phyloP scores from a whole-genome alignment of 257 asterid genomes.

The Verbascum thapsus region DNA sequence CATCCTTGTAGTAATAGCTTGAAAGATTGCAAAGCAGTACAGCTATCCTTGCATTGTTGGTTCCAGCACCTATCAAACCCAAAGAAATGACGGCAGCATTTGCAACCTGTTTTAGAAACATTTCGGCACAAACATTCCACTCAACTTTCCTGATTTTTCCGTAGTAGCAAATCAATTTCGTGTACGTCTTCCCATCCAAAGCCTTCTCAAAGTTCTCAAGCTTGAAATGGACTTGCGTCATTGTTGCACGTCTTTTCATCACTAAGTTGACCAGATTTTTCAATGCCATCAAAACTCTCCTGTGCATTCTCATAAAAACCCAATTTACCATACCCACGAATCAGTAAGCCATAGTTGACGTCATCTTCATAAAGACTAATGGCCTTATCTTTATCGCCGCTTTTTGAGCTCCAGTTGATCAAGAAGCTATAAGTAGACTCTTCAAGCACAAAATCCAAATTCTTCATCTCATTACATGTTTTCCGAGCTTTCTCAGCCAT shows the following conservation, averaged over 20 bases:
- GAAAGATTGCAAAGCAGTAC: too few relatives aligned
- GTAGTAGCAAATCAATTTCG: slow-evolving; percentile 76
- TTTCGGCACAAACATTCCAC: too few relatives aligned
- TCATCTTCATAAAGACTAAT: slow-evolving; percentile 80
- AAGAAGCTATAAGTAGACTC: slow-evolving; percentile 93
- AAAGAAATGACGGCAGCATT: too few relatives aligned
- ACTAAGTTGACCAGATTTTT: slow-evolving; percentile 60
- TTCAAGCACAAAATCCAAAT: slow-evolving; percentile 73
- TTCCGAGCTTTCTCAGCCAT: slow-evolving; percentile 61
- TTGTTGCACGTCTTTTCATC: slow-evolving; percentile 79
- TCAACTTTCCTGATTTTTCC: too few relatives aligned
- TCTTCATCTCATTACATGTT: slow-evolving; percentile 70
- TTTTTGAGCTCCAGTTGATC: slow-evolving; percentile 57
- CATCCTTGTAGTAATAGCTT: too few relatives aligned
- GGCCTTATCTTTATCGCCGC: slow-evolving; percentile 55
- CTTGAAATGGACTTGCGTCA: slow-evolving; percentile 95
- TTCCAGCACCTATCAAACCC: too few relatives aligned
- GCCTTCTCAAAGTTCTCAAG: slow-evolving; percentile 58
- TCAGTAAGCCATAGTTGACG: slow-evolving; percentile 82
- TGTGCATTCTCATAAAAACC: slow-evolving; percentile 92
- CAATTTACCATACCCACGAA: slow-evolving; percentile 91
- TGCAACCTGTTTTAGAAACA: too few relatives aligned
- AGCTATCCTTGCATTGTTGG: too few relatives aligned
- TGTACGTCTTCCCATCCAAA: slow-evolving; percentile 87
- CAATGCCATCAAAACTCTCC: slow-evolving; percentile 61